phyloP scores from a whole-genome alignment of 2,329 filamentous ascomycete genomes.

The Aspergillus carbonarius region DNA sequence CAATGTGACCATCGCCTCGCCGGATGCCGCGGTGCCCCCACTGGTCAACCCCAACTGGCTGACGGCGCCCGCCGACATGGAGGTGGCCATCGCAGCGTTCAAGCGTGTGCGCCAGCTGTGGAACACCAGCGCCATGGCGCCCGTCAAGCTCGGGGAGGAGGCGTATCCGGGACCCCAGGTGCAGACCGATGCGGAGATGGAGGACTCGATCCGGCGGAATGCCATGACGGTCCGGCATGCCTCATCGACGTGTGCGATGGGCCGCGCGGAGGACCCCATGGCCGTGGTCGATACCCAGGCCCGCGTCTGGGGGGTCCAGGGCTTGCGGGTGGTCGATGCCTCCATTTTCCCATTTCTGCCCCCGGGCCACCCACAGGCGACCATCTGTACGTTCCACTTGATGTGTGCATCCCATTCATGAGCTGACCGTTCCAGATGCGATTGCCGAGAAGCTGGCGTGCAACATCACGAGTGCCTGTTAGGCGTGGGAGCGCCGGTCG shows the following conservation, averaged over 20 bases:
- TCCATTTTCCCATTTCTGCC: slow-evolving; percentile 9
- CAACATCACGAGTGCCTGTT: background rate
- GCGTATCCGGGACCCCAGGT: slow-evolving; percentile 37
- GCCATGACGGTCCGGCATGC: slow-evolving; percentile 36
- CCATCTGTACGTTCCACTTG: background rate
- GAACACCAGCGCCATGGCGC: slow-evolving; percentile 19
- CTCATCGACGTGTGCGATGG: slow-evolving; percentile 41
- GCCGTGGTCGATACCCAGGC: slow-evolving; percentile 38
- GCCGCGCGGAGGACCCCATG: slow-evolving; percentile 26
- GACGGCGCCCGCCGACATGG: slow-evolving; percentile 40
- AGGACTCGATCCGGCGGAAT: slow-evolving; percentile 27
- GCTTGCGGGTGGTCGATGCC: slow-evolving; percentile 11
- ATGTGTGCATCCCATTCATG: too few relatives aligned
- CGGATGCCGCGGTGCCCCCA: slow-evolving; percentile 33
- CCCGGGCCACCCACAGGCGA: slow-evolving; percentile 12
- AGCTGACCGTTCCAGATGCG: background rate
- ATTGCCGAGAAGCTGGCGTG: slow-evolving; percentile 3
- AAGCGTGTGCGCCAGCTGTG: slow-evolving; percentile 43
- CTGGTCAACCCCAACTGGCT: slow-evolving; percentile 48
- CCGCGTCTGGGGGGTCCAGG: slow-evolving; percentile 29
- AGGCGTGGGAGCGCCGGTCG: too few relatives aligned
- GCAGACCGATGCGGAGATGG: slow-evolving; percentile 44
- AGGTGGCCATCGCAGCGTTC: slow-evolving; percentile 44
- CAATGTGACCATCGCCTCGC: slow-evolving; percentile 40
- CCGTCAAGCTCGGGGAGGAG: slow-evolving; percentile 29